phyloP scores from a whole-genome alignment of 2,329 filamentous ascomycete genomes.

The Botrytis deweyae region DNA sequence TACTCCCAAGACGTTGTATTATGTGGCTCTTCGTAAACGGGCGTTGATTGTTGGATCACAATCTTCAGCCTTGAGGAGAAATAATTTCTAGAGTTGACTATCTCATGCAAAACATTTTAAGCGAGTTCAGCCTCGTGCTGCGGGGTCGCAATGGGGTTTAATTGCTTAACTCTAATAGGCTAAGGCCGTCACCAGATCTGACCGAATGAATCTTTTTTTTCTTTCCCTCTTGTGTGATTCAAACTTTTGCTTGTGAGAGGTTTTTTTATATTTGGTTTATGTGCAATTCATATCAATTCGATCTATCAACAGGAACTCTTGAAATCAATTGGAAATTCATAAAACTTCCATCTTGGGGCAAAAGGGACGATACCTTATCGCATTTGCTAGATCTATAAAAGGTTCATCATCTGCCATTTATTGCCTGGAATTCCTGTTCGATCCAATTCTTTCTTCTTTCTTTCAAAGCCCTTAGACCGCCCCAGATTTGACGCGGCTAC shows the following conservation, averaged over 20 bases:
- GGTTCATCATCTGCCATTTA: background rate
- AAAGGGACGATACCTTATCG: background rate
- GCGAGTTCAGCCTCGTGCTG: slow-evolving; percentile 19
- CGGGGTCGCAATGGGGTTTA: slow-evolving; percentile 12
- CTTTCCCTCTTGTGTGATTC: background rate
- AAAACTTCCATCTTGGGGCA: background rate
- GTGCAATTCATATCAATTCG: background rate
- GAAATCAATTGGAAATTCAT: background rate
- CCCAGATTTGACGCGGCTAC: slow-evolving; percentile 11
- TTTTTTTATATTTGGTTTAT: background rate
- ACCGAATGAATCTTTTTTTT: slow-evolving; percentile 9
- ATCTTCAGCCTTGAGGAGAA: slow-evolving; percentile 24
- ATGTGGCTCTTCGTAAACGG: background rate
- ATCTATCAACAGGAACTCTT: background rate
- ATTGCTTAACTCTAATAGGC: slow-evolving; percentile 14
- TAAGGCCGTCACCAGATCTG: slow-evolving; percentile 19
- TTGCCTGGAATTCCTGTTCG: background rate
- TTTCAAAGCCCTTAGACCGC: slow-evolving; percentile 11
- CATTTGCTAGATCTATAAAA: background rate
- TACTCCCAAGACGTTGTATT: slow-evolving; percentile 9
- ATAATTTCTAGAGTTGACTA: background rate
- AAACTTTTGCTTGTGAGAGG: slow-evolving; percentile 12
- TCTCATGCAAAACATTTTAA: slow-evolving; percentile 21
- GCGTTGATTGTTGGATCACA: slow-evolving; percentile 4
- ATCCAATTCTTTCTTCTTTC: slow-evolving; percentile 6